Conservation (phyloP, 257 asterid species). For the Jasminum sambac region DNA sequence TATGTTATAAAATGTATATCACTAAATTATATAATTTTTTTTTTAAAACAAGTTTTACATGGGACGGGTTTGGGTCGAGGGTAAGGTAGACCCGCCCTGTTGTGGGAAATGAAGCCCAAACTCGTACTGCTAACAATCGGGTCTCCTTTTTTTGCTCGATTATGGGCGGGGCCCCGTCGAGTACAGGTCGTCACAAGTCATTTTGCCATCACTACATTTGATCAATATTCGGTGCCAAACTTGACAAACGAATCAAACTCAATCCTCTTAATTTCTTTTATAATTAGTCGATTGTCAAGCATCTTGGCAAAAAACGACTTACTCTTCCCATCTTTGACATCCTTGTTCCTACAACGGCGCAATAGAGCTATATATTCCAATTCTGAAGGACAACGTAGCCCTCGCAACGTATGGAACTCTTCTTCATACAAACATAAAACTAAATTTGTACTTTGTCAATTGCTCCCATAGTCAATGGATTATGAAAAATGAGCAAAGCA, state of each 20-base stretch:
- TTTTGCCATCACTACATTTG: no score
- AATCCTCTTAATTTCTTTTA: conserved; percentile 77
- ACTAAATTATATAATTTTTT: no score
- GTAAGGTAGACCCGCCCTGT: no score
- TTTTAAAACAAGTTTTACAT: no score
- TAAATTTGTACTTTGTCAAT: conserved; percentile 51
- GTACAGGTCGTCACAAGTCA: no score
- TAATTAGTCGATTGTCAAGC: conserved; percentile 78
- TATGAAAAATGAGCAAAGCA: conserved; percentile 69
- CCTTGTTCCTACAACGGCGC: conserved; percentile 87
- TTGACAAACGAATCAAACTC: conserved; percentile 83
- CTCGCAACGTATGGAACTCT: conserved; percentile 64
- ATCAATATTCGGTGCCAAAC: conserved; percentile 73
- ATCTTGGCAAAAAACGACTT: conserved; percentile 90
- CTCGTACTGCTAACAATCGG: no score
- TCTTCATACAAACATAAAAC: conserved; percentile 67
- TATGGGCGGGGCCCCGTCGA: no score
- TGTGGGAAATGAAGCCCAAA: no score
- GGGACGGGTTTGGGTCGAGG: no score
- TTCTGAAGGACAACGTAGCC: conserved; percentile 81
- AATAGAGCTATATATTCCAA: conserved; percentile 74
- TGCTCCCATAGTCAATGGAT: conserved; percentile 38
- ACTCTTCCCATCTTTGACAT: conserved; percentile 96
- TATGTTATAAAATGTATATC: no score
- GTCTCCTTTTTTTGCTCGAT: no score